These are phyloP conservation scores for Ustilago lituana DNA, from an alignment of 1,284 basidiomycete genomes.

Conservation along the genomic window DNA sequence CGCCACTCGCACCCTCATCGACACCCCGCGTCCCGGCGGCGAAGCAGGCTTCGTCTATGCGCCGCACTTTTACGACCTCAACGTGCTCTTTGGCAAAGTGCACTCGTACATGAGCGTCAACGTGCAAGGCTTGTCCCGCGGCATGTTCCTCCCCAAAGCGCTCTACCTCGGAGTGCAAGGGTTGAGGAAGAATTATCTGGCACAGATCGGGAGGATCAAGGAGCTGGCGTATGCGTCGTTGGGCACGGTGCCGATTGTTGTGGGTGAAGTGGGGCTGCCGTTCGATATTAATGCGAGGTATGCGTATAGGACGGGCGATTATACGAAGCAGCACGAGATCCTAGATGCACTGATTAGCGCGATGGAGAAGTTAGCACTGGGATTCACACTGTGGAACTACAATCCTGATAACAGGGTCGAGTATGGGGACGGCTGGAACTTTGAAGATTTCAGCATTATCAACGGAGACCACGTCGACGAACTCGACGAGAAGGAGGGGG, in stretches of 20 bases:
- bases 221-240: slow-evolving; percentile 43
- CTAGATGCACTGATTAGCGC: slow-evolving; percentile 66
- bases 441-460: slow-evolving; percentile 74
- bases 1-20: slow-evolving; percentile 37
- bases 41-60: slow-evolving; percentile 51
- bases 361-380: slow-evolving; percentile 62
- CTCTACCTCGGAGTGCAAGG: slow-evolving; percentile 60
- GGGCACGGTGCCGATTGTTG: slow-evolving; percentile 55
- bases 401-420: slow-evolving; percentile 85
- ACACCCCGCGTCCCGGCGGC: slow-evolving; percentile 44
- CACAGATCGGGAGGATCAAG: slow-evolving; percentile 49
- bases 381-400: slow-evolving; percentile 83
- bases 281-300: slow-evolving; percentile 61
- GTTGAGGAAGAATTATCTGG: slow-evolving; percentile 46
- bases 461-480: slow-evolving; percentile 75
- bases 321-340: slow-evolving; percentile 69
- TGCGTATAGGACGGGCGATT: slow-evolving; percentile 73
- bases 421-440: slow-evolving; percentile 90
- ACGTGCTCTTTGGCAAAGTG: slow-evolving; percentile 63
- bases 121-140: slow-evolving; percentile 62
- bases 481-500: slow-evolving; percentile 4
- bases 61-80: slow-evolving; percentile 66
- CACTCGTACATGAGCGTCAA: slow-evolving; percentile 60
- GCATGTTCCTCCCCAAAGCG: slow-evolving; percentile 56
- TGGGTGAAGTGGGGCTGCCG: slow-evolving; percentile 65